A percentile compares a stretch with the other conserved stretches of the same genome.
These are phyloP conservation scores for Pichia ethanolica DNA, from an alignment of 805 yeast species.

Conservation along the genomic window DNA sequence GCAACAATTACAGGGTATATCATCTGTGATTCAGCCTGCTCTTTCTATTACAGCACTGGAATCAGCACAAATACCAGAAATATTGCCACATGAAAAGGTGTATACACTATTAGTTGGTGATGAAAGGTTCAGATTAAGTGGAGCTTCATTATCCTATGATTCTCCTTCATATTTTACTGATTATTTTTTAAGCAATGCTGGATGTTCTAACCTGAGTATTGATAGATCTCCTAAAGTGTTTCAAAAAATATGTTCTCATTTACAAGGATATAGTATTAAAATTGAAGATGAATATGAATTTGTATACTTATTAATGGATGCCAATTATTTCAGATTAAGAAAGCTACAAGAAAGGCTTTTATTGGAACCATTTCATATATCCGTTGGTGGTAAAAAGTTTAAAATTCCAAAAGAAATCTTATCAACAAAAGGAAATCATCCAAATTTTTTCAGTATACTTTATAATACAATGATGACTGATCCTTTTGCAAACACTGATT, in stretches of 20 bases:
- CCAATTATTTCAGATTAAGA: slow-evolving; percentile 61
- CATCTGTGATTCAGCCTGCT: too few species aligned
- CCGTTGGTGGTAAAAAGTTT: slow-evolving; percentile 55
- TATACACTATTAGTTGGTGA: slow-evolving; percentile 67
- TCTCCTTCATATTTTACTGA: slow-evolving; percentile 83
- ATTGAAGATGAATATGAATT: slow-evolving; percentile 55
- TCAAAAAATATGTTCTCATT: slow-evolving; percentile 56
- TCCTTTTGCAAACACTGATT: slow-evolving; percentile 31
- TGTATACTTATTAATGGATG: slow-evolving; percentile 59
- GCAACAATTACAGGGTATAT: too few species aligned
- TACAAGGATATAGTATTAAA: slow-evolving; percentile 71
- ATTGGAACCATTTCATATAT: slow-evolving; percentile 48
- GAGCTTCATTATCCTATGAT: slow-evolving; percentile 80
- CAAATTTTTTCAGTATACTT: slow-evolving; percentile 68
- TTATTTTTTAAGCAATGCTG: slow-evolving; percentile 42
- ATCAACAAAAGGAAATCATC: slow-evolving; percentile 56
- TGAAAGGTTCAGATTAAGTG: slow-evolving; percentile 56
- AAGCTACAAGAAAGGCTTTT: slow-evolving; percentile 42
- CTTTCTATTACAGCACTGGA: neutral
- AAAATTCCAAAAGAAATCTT: slow-evolving; percentile 52
- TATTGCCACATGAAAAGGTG: slow-evolving; percentile 63
- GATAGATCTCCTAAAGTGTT: slow-evolving; percentile 72
- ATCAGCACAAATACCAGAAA: slow-evolving; percentile 31
- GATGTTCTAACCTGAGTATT: slow-evolving; percentile 40
- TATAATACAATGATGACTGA: slow-evolving; percentile 45